Evolutionary conservation across 78 protist species (phyloP).

Genomic region (Speleostelium caveatum): DNA sequence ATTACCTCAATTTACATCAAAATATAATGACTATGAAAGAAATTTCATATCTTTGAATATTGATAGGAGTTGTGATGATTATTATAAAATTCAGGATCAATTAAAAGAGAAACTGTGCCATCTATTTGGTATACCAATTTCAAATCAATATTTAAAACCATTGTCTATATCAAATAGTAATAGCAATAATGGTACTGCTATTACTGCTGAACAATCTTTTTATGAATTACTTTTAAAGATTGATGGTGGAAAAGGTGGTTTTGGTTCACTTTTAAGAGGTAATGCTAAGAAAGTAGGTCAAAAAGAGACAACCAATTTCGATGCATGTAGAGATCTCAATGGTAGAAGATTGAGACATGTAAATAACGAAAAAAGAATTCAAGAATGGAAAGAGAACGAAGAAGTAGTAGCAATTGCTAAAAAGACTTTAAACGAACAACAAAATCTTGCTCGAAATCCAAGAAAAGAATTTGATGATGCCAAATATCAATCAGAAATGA

Average conservation of each 20-base stretch:
- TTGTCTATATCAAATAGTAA: too few species aligned
- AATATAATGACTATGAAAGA: too few species aligned
- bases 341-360: conserved; percentile 86
- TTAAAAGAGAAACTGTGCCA: too few species aligned
- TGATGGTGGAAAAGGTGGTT: conserved; percentile 88
- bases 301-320: conserved; percentile 88
- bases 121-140: too few species aligned
- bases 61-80: too few species aligned
- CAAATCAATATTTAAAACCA: too few species aligned
- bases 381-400: conserved; percentile 65
- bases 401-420: conserved; percentile 30
- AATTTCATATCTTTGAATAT: too few species aligned
- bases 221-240: conserved; percentile 65
- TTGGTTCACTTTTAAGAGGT: conserved; percentile 83
- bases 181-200: too few species aligned
- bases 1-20: too few species aligned
- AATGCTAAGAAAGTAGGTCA: conserved; percentile 48
- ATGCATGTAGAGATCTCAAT: conserved; percentile 84
- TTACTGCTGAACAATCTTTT: too few species aligned
- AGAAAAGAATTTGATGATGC: conserved; percentile 43
- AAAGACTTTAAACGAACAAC: not conserved
- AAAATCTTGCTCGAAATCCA: not conserved
- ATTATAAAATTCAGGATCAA: too few species aligned
- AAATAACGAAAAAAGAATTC: conserved; percentile 56
- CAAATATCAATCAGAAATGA: conserved; percentile 38